Evolutionary conservation across 164 flowering plant species (phyloP).

Genomic region (Hamamelis virginiana): DNA sequence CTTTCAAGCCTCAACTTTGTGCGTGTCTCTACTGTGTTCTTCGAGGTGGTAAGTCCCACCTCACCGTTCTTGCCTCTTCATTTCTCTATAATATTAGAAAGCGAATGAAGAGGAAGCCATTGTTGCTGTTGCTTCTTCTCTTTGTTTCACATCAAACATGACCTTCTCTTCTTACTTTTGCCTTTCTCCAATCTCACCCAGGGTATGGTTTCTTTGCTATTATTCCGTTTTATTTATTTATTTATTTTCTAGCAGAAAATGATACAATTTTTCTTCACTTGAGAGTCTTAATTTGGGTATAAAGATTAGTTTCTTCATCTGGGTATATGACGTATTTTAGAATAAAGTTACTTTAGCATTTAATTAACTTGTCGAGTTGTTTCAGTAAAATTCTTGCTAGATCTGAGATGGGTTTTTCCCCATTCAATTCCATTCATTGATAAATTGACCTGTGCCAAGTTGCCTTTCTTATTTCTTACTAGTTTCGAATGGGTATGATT

Average conservation of each 20-base stretch:
- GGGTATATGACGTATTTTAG: neutral
- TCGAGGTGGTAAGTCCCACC: neutral
- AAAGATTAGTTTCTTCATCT: neutral
- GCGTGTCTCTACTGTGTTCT: slow-evolving; percentile 3
- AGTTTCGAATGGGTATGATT: no score
- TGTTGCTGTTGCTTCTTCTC: neutral
- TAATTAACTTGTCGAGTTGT: neutral
- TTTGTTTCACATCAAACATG: slow-evolving; percentile 21
- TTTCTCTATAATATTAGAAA: neutral
- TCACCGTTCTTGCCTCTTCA: neutral
- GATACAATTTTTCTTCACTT: neutral
- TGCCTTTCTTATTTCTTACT: no score
- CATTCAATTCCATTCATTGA: neutral
- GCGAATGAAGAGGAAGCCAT: slow-evolving; percentile 22
- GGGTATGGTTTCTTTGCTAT: slow-evolving; percentile 18
- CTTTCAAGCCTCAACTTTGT: neutral
- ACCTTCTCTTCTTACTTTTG: slow-evolving; percentile 32
- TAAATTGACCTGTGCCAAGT: neutral
- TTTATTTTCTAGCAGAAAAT: neutral
- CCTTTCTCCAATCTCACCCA: slow-evolving; percentile 24
- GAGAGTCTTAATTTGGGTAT: neutral
- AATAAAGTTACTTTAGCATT: neutral
- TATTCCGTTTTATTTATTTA: neutral
- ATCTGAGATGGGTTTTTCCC: neutral
- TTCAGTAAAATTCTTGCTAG: neutral